Conservation (phyloP, 2,329 filamentous ascomycete genomes). For the Hypoxylon sp. region DNA sequence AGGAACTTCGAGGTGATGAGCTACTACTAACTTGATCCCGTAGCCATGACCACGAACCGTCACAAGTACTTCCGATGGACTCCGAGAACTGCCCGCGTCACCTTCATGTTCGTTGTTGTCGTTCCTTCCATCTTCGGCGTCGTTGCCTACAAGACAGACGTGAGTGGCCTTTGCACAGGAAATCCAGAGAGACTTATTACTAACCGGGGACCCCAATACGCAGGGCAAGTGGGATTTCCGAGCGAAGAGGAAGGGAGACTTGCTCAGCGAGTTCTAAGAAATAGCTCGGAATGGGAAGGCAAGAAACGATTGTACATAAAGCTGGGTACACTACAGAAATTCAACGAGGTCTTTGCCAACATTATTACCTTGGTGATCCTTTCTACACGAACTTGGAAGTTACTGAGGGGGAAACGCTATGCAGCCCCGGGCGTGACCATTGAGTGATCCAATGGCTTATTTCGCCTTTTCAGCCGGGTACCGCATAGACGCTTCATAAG, state of each 20-base stretch:
- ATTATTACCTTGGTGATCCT: not conserved
- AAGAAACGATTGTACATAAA: slow-evolving; percentile 60
- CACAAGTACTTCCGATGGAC: slow-evolving; percentile 98
- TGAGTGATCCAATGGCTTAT: not conserved
- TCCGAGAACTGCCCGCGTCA: slow-evolving; percentile 82
- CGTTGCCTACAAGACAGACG: slow-evolving; percentile 85
- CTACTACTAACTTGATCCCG: slow-evolving; percentile 17
- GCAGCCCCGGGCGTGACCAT: not conserved
- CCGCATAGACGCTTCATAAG: too few species aligned
- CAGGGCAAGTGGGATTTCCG: slow-evolving; percentile 90
- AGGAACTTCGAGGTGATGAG: not conserved
- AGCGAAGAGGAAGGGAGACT: slow-evolving; percentile 89
- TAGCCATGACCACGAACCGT: slow-evolving; percentile 87
- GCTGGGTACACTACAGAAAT: slow-evolving; percentile 50
- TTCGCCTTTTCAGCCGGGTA: not conserved
- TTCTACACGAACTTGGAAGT: not conserved
- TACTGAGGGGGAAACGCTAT: not conserved
- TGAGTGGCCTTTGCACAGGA: slow-evolving; percentile 65
- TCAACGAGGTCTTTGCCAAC: slow-evolving; percentile 43
- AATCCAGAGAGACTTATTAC: not conserved
- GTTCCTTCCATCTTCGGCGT: slow-evolving; percentile 80
- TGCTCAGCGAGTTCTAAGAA: slow-evolving; percentile 80
- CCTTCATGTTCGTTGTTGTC: slow-evolving; percentile 80
- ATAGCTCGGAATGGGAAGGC: slow-evolving; percentile 20
- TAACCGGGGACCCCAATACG: slow-evolving; percentile 15